Evolutionary conservation across 2,329 filamentous ascomycete species (phyloP), one percentile per base, ranked within the genome.

Genomic region (Epichloe amarillans): DNA sequence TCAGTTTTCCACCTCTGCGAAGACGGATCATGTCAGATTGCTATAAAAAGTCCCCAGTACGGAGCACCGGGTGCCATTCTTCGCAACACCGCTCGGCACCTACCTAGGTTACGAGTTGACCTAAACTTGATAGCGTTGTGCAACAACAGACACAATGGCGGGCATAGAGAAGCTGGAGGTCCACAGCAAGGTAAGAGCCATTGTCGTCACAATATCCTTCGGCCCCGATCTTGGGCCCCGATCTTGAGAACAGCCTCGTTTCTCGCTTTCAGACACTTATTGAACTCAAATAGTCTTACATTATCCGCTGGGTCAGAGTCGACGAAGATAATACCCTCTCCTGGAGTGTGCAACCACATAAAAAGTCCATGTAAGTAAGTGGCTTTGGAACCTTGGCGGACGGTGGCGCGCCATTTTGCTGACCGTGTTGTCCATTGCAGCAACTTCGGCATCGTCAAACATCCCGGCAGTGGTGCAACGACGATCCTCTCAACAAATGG

Each of bases 391-490:
- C 17, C 47, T 26, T 30, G 41, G 11, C 43, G 15, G 6, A 4
- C 11, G 36, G 38, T 11, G 14, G 14, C 21, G 12, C 38, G 33
- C 36, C 23, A 43, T 14, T 4, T 47, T 50, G 42, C 58, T 59
- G 43, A 62, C 51, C 44, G 47, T 55, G 49, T 50, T 12, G 14
- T 17, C 15, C 17, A 21, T 21, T 30, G 35, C 61, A 84, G 82
- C 68, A 96, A 97, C 71, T 95, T 98, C 66, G 93, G 90, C 63
- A 86, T 98, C 62, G 94, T 98, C 69, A 97, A 96, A 66, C 93
- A 97, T 66, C 91, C 93, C 2, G 89, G 90, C 57, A 83, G 79
- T 52, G 80, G 80, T 57, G 72, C 68, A 38, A 76, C 75, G 19
- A 72, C 68, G 53, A 64, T 76, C 46, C 54, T 60, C 43, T 66